Base-by-base conservation (phyloP, 2,329 filamentous ascomycete genomes). In the Escovopsis sp. region DNA sequence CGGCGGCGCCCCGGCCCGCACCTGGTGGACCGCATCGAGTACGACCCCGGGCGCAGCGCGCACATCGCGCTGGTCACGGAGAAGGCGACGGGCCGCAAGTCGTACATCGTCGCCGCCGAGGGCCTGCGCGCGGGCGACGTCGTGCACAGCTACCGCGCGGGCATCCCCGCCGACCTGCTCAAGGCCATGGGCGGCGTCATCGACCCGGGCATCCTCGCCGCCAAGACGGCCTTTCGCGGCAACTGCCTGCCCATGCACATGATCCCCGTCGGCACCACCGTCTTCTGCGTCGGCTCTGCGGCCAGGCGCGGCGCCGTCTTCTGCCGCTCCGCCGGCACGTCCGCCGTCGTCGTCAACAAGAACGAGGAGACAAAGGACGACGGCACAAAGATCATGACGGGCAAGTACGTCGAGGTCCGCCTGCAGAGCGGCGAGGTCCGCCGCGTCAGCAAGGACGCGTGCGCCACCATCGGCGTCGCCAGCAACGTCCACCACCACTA, bases 181-280 rank as follows among this genome's bases (percentile, higher is more conserved):
- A 79, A 82, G 40, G 87, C 80, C 58, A 96, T 98, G 88, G 91
- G 91, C 47, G 89, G 91, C 52, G 68, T 81, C 36, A 75, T 95
- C 40, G 91, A 98, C 70, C 87, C 89, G 10, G 93, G 93, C 81
- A 85, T 98, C 60, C 67, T 98, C 48, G 91, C 93, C 7, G 85
- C 91, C 28, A 91, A 85, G 67, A 98, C 93, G 23, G 88, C 87
- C 1, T 88, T 88, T 68, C 76, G 86, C 55, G 91, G 91, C 43
- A 98, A 98, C 63, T 98, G 91, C 59, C 65, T 98, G 52, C 91
- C 91, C 12, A 70, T 98, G 59, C 85, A 94, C 64, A 91, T 98
- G 80, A 84, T 98, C 46, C 93, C 91, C 1, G 74, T 95, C 34
- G 89, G 91, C n/a, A 94, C 87, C 3, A 77, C 86, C 36, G 78